A percentile compares a stretch with the other conserved stretches of the same genome.
phyloP scores from a whole-genome alignment of 441 rosid genomes.

The Hura crepitans region DNA sequence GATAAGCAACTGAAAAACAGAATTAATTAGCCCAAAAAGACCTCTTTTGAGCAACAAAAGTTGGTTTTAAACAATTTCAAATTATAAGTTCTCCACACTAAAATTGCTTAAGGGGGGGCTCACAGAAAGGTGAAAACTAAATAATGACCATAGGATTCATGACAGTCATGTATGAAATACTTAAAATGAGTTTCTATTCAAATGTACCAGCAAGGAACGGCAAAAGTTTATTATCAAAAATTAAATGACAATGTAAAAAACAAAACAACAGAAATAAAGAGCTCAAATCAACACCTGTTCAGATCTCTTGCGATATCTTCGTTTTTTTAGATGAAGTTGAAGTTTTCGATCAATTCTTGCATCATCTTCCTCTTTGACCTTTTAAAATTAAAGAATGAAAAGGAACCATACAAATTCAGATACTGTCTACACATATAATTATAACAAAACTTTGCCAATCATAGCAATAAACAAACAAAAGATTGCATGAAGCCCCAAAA shows the following conservation, averaged over 20 bases:
- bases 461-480: not conserved
- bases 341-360: slow-evolving; percentile 68
- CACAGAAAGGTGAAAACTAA: not conserved
- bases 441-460: slow-evolving; percentile 11
- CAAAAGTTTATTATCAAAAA: not conserved
- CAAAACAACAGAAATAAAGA: slow-evolving; percentile 22
- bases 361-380: slow-evolving; percentile 99
- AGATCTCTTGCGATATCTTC: slow-evolving; percentile 51
- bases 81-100: not conserved
- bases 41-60: slow-evolving; percentile 1
- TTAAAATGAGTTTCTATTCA: not conserved
- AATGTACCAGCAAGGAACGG: not conserved
- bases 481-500: not conserved
- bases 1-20: not conserved
- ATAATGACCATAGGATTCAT: not conserved
- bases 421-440: not conserved
- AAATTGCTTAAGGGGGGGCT: not conserved
- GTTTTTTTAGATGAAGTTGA: slow-evolving; percentile 74
- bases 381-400: slow-evolving; percentile 29
- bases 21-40: not conserved
- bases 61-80: slow-evolving; percentile 8
- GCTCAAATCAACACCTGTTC: slow-evolving; percentile 52
- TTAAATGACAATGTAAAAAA: slow-evolving; percentile 11
- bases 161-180: not conserved
- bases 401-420: slow-evolving; percentile 11